Evolutionary conservation across 1,284 basidiomycete species (phyloP).

Genomic region (Ganoderma sinense): DNA sequence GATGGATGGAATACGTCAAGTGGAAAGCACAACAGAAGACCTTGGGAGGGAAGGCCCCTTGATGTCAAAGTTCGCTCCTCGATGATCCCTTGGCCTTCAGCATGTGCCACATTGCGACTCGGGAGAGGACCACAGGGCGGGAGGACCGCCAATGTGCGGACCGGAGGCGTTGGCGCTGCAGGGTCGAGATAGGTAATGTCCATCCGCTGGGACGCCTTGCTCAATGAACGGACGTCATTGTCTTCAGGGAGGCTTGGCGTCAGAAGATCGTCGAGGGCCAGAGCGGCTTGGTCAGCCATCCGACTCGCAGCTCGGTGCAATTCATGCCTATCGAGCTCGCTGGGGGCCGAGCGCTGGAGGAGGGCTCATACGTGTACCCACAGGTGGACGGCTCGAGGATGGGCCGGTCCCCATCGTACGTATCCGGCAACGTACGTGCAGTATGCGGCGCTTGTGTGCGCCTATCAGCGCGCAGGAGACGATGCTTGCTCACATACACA

Average conservation of each 20-base stretch:
- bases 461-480: background rate
- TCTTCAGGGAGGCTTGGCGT: background rate
- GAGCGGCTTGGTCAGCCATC: background rate
- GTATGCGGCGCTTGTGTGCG: background rate
- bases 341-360: background rate
- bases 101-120: slow-evolving; percentile 2
- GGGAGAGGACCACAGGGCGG: background rate
- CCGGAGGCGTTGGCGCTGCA: background rate
- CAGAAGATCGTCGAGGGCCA: slow-evolving; percentile 1
- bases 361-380: background rate
- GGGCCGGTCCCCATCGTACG: background rate
- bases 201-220: background rate
- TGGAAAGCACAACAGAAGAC: background rate
- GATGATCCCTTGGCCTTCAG: background rate
- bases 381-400: slow-evolving; percentile 1
- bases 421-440: background rate
- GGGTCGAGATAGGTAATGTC: background rate
- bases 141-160: background rate
- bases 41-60: background rate
- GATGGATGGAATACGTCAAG: slow-evolving; percentile 18
- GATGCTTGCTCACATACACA: slow-evolving; percentile 1
- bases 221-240: slow-evolving; percentile 1
- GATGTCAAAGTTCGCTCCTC: slow-evolving; percentile 2
- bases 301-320: background rate
- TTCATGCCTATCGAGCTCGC: background rate